Base-by-base conservation (phyloP, 164 flowering plant species). In the Stephania cephalantha region DNA sequence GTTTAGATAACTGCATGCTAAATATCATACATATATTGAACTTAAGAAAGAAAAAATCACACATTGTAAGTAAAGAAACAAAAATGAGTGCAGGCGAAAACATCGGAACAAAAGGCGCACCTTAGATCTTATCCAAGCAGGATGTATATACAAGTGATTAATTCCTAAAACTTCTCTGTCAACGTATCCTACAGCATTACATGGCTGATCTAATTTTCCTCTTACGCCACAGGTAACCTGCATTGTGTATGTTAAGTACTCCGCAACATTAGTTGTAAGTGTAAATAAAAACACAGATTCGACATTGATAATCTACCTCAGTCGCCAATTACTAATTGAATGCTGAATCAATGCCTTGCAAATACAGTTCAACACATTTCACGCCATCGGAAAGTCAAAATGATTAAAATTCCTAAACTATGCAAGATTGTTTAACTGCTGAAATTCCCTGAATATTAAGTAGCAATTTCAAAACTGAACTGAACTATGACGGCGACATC, bases 61-160 rank as follows among this genome's bases (percentile, higher is more conserved):
- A 35, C 8, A 42, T 45, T 58, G 64, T 12, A 2, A 2, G 0
- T 58, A 46, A 46, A 20, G 46, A n/a, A 20, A 8, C 61, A 72
- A 12, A 22, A 71, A 35, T 2, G 42, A 2, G 42, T 17, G 17
- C 9, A 25, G 45, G 44, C n/a, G 11, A 35, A 46, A 66, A 13
- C 31, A 73, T 30, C 50, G 18, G 25, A 65, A 12, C 9, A 35
- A 72, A 73, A 52, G 20, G 71, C 80, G 64, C 80, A 88, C 98
- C 85, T 90, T 81, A 74, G 93, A 90, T 88, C 97, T 86, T 80
- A 80, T 89, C 98, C 97, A 94, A 78, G 95, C 97, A 66, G 96
- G 98, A 82, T 83, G 91, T 17, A 74, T 82, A 82, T 92, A 94
- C 88, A 92, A 81, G 76, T 91, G 98, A 71, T 86, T 85, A 72